Conservation (phyloP, 75 land plant genomes). For the Pinus albicaulis region DNA sequence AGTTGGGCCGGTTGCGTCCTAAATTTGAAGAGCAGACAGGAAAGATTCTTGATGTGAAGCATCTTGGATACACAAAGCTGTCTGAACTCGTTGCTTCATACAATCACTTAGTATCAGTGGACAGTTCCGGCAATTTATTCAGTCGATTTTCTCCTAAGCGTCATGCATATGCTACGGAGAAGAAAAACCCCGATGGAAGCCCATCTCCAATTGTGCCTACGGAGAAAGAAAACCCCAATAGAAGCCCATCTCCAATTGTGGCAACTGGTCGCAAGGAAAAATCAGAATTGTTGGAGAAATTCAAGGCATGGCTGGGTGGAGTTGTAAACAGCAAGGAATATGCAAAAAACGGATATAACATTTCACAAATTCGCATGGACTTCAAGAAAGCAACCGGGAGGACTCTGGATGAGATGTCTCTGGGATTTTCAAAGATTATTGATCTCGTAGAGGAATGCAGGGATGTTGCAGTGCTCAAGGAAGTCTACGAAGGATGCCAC, state of each 20-base stretch:
- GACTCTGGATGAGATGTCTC: background rate
- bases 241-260: background rate
- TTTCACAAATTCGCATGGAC: constrained; percentile 4
- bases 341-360: constrained; percentile 1
- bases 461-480: constrained; percentile 2
- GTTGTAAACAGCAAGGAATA: constrained; percentile 2
- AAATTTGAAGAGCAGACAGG: background rate
- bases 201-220: background rate
- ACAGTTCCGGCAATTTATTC: background rate
- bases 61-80: constrained; percentile 1
- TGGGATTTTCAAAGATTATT: background rate
- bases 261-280: background rate
- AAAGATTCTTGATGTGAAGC: background rate
- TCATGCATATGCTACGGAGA: background rate
- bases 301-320: background rate
- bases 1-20: background rate
- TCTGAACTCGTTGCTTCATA: background rate
- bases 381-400: constrained; percentile 7
- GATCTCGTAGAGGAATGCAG: constrained; percentile 6
- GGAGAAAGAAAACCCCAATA: background rate
- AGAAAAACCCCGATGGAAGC: background rate
- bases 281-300: background rate
- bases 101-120: background rate
- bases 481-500: constrained; percentile 2
- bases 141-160: background rate